Percentiles rank a stretch among this genome's conserved stretches.
Conservation (phyloP, 148 eudicot genomes). For the Vaccinium macrocarpon region DNA sequence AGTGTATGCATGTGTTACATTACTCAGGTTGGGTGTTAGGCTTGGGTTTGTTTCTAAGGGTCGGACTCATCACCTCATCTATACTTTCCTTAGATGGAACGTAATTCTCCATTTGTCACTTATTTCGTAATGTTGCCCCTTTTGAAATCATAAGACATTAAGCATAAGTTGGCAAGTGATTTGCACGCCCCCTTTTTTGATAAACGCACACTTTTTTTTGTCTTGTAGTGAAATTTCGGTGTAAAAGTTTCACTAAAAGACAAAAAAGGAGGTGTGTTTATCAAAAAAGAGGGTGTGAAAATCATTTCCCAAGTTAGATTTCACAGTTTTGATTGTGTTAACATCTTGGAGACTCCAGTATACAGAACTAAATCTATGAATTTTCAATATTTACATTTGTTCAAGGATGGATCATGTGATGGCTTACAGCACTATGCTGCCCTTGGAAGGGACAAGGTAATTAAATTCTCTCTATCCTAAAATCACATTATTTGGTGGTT, state of each 20-base stretch:
- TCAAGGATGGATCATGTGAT: slow-evolving; percentile 95
- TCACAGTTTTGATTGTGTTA: no score
- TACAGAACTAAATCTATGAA: neutral
- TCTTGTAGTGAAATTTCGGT: no score
- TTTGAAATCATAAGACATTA: neutral
- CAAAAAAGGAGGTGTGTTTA: no score
- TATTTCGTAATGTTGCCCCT: neutral
- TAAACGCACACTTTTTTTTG: no score
- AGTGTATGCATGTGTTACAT: no score
- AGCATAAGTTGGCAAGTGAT: neutral
- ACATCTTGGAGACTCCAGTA: no score
- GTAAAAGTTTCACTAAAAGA: no score
- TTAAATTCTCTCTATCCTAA: slow-evolving; percentile 3
- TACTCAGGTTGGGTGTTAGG: no score
- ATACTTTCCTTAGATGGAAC: neutral
- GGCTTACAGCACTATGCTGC: slow-evolving; percentile 98
- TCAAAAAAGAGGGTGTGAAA: no score
- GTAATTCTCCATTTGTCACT: neutral
- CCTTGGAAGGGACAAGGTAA: slow-evolving; percentile 98
- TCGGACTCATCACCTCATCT: neutral
- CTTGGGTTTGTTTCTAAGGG: no score
- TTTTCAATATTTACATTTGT: neutral
- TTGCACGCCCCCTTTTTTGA: no score
- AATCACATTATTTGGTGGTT: neutral
- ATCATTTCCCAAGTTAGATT: no score